phyloP scores from a whole-genome alignment of 495 filamentous ascomycete species.

The Podospora fimiseda region DNA sequence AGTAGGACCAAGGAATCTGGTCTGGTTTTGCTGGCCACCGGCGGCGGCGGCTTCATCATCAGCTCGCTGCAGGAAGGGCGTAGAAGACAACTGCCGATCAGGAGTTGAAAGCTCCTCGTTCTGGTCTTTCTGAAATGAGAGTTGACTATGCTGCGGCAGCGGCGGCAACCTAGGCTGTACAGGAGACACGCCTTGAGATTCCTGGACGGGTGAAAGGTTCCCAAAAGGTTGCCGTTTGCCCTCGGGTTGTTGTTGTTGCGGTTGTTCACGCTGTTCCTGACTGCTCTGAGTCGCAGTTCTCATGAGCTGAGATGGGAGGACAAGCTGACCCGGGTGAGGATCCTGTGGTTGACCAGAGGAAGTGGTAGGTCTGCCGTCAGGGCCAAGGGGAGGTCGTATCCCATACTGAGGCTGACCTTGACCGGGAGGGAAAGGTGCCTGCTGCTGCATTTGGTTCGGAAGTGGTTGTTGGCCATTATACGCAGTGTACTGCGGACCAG shows the following conservation, averaged over 20 bases:
- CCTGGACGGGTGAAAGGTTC: slow-evolving; percentile 3
- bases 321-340: slow-evolving; percentile 8
- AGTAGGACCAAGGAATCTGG: slow-evolving; percentile 5
- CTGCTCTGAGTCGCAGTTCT: slow-evolving; percentile 8
- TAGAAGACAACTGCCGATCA: not conserved
- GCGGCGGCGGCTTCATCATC: not conserved
- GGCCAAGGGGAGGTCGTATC: slow-evolving; percentile 18
- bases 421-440: slow-evolving; percentile 1
- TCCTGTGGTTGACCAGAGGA: slow-evolving; percentile 16
- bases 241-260: not conserved
- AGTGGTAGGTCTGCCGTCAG: slow-evolving; percentile 20
- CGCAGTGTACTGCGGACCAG: not conserved
- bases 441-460: slow-evolving; percentile 9
- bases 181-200: not conserved
- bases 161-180: slow-evolving; percentile 5
- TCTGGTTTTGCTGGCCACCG: slow-evolving; percentile 8
- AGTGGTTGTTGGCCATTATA: slow-evolving; percentile 5
- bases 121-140: slow-evolving; percentile 7
- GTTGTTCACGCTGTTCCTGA: not conserved
- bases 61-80: slow-evolving; percentile 1
- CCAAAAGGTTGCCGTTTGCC: not conserved
- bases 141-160: slow-evolving; percentile 10
- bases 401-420: slow-evolving; percentile 17
- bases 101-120: not conserved
- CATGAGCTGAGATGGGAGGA: slow-evolving; percentile 3